Evolutionary conservation across 805 yeast genomes (phyloP).

Genomic region (Scheffersomyces coipomensis): DNA sequence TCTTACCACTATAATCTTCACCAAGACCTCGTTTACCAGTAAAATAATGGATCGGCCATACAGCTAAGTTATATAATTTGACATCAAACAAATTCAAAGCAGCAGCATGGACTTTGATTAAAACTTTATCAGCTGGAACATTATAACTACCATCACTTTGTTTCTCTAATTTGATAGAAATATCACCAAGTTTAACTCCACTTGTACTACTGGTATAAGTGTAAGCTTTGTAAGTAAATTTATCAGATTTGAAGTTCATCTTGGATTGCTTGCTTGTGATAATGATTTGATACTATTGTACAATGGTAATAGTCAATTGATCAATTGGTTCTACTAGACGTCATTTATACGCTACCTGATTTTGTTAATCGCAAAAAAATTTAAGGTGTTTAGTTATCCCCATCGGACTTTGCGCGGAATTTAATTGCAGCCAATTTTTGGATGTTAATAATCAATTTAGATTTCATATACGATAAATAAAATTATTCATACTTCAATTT

Average conservation of each 20-base stretch:
- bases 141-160: conserved; percentile 12
- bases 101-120: conserved; percentile 30
- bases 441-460: too few species aligned
- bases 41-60: background rate
- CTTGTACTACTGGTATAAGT: conserved; percentile 11
- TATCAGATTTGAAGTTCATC: conserved; percentile 11
- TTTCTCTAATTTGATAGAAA: conserved; percentile 3
- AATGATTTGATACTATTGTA: too few species aligned
- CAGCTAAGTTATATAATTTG: conserved; percentile 16
- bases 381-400: too few species aligned
- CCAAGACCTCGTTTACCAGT: conserved; percentile 23
- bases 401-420: too few species aligned
- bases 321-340: too few species aligned
- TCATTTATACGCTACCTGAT: too few species aligned
- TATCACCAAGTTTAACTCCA: conserved; percentile 11
- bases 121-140: conserved; percentile 15
- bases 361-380: too few species aligned
- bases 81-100: conserved; percentile 35
- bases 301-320: too few species aligned
- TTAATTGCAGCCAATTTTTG: too few species aligned
- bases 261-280: too few species aligned
- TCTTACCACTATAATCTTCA: conserved; percentile 31
- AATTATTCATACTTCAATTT: too few species aligned
- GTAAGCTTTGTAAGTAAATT: conserved; percentile 14
- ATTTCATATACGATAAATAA: too few species aligned